A percentile compares a stretch with the other conserved stretches of the same genome.
phyloP scores from a whole-genome alignment of 2,329 filamentous ascomycete species.

The Emergomyces pasteurianus region DNA sequence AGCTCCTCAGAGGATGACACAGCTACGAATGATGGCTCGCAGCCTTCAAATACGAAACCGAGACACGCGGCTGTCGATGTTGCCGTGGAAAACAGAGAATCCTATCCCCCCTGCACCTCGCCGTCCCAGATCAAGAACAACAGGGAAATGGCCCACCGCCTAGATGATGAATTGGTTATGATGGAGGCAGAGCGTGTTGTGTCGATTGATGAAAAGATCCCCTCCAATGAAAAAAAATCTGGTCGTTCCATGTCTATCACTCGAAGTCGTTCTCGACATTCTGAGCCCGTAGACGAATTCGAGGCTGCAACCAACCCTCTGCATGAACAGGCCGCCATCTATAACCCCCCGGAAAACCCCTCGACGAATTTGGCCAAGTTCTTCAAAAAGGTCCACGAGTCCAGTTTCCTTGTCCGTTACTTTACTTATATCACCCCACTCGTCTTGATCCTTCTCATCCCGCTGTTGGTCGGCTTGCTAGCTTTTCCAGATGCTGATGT shows the following conservation, averaged over 20 bases:
- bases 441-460: constrained; percentile 53
- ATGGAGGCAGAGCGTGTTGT: constrained; percentile 50
- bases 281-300: constrained; percentile 53
- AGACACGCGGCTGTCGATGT: constrained; percentile 4
- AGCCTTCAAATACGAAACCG: not conserved
- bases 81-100: constrained; percentile 3
- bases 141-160: constrained; percentile 47
- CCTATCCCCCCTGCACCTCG: constrained; percentile 23
- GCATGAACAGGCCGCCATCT: constrained; percentile 53
- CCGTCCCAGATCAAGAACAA: constrained; percentile 38
- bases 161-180: constrained; percentile 55
- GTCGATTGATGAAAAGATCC: constrained; percentile 18
- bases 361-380: constrained; percentile 50
- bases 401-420: constrained; percentile 55
- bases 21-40: constrained; percentile 16
- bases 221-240: constrained; percentile 19
- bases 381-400: constrained; percentile 54
- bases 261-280: constrained; percentile 40
- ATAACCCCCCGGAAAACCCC: constrained; percentile 52
- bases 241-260: constrained; percentile 36
- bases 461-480: constrained; percentile 53
- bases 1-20: constrained; percentile 23
- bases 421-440: constrained; percentile 59
- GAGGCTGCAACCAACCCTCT: constrained; percentile 56
- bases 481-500: constrained; percentile 48